These are phyloP conservation scores for Leccinum arenicola DNA, from an alignment of 768 basidiomycete species.

Conservation along the genomic window DNA sequence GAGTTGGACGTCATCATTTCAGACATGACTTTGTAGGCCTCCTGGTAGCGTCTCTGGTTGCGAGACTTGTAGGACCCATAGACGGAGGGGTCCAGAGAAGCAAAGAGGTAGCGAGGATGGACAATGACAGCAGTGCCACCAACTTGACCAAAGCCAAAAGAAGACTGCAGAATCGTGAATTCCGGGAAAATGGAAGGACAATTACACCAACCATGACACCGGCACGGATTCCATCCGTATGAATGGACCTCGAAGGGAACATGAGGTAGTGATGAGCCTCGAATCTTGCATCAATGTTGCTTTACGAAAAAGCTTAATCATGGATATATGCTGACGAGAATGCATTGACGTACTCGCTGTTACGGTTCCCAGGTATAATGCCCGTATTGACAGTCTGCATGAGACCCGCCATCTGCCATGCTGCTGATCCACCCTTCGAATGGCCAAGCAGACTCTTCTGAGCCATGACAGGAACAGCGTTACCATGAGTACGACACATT, in stretches of 20 bases:
- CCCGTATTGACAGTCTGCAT: conserved; percentile 83
- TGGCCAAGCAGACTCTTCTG: conserved; percentile 98
- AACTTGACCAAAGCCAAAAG: conserved; percentile 98
- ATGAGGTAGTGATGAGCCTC: conserved; percentile 85
- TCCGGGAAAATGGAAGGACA: background rate
- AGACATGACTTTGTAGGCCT: conserved; percentile 88
- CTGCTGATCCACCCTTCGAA: conserved; percentile 98
- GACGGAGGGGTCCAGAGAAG: conserved; percentile 70
- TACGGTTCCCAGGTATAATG: conserved; percentile 91
- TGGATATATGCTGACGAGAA: background rate
- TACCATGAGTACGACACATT: conserved; percentile 86
- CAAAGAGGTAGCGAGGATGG: conserved; percentile 90
- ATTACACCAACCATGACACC: conserved; percentile 72
- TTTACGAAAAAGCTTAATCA: conserved; percentile 27
- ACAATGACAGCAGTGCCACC: conserved; percentile 88
- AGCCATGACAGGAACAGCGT: conserved; percentile 95
- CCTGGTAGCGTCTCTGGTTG: conserved; percentile 62
- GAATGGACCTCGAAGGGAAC: conserved; percentile 96
- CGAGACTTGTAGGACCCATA: conserved; percentile 76
- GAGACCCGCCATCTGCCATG: conserved; percentile 94
- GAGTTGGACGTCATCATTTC: conserved; percentile 94
- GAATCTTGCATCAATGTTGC: conserved; percentile 93
- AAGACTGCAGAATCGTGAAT: conserved; percentile 51
- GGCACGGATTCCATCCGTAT: conserved; percentile 88
- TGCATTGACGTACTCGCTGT: conserved; percentile 75